These are phyloP conservation scores for Luffa aegyptiaca DNA, from an alignment of 306 rosid genomes.

Conservation along the genomic window DNA sequence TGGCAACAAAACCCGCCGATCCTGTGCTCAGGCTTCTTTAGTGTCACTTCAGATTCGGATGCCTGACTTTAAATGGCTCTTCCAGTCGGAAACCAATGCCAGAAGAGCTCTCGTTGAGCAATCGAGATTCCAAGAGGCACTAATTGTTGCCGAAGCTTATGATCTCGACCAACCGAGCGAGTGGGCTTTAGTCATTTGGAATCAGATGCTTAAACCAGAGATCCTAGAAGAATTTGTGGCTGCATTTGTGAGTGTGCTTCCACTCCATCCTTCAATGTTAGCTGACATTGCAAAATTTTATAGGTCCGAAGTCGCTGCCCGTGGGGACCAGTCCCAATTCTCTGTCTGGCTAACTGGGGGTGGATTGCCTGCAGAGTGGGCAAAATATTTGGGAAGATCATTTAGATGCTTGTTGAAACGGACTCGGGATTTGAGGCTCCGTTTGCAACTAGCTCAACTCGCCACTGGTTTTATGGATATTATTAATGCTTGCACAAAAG, in stretches of 20 bases:
- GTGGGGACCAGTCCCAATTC: conserved; percentile 96
- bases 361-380: conserved; percentile 97
- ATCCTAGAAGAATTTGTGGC: conserved; percentile 86
- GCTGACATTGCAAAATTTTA: conserved; percentile 74
- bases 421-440: conserved; percentile 78
- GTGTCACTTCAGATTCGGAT: conserved; percentile 89
- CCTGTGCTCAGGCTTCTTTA: conserved; percentile 93
- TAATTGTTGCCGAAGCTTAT: conserved; percentile 95
- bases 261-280: conserved; percentile 84
- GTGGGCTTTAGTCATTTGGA: conserved; percentile 97
- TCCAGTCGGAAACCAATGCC: conserved; percentile 75
- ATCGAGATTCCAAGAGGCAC: conserved; percentile 88
- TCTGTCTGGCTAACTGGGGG: conserved; percentile 98
- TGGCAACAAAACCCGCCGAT: conserved; percentile 81
- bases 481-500: conserved; percentile 40
- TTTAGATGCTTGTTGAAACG: conserved; percentile 79
- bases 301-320: conserved; percentile 82
- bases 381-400: conserved; percentile 83
- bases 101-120: conserved; percentile 87
- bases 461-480: conserved; percentile 83
- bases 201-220: conserved; percentile 96
- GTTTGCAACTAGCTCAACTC: conserved; percentile 54
- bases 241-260: conserved; percentile 84
- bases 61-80: conserved; percentile 90
- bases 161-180: conserved; percentile 91